Percentiles rank a stretch among this genome's conserved stretches.
Conservation (phyloP, 371 early-diverging fungal species). For the Blakeslea trispora region DNA sequence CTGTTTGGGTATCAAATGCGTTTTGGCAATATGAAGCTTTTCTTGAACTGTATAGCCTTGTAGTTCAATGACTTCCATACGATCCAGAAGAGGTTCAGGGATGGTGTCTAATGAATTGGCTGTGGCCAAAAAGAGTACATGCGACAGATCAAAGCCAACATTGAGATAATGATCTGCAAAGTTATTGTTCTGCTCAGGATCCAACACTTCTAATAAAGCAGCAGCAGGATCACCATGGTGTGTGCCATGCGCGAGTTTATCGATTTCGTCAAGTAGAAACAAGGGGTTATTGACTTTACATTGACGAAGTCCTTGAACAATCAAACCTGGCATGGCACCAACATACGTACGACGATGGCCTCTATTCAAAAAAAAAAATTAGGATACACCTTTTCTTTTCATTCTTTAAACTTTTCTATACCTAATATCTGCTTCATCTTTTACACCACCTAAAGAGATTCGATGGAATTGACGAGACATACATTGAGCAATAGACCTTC, state of each 20-base stretch:
- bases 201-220: slow-evolving; percentile 84
- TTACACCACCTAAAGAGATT: slow-evolving; percentile 83
- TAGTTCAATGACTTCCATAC: slow-evolving; percentile 86
- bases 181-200: slow-evolving; percentile 82
- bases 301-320: slow-evolving; percentile 72
- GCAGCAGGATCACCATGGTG: slow-evolving; percentile 82
- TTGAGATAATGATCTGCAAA: slow-evolving; percentile 84
- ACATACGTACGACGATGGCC: slow-evolving; percentile 91
- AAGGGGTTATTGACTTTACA: slow-evolving; percentile 80
- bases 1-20: slow-evolving; percentile 69
- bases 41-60: slow-evolving; percentile 87
- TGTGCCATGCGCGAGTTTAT: slow-evolving; percentile 69
- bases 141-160: slow-evolving; percentile 79
- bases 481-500: slow-evolving; percentile 74
- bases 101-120: slow-evolving; percentile 81
- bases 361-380: no score
- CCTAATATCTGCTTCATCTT: slow-evolving; percentile 84
- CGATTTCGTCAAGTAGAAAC: slow-evolving; percentile 77
- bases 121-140: slow-evolving; percentile 85
- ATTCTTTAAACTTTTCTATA: no score
- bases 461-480: slow-evolving; percentile 79
- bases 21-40: slow-evolving; percentile 59
- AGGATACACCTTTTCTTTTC: no score
- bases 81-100: slow-evolving; percentile 79
- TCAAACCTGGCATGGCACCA: slow-evolving; percentile 83